Evolutionary conservation across 225 moss, liverwort and hornwort genomes (phyloP).

Genomic region (Polytrichum formosum): DNA sequence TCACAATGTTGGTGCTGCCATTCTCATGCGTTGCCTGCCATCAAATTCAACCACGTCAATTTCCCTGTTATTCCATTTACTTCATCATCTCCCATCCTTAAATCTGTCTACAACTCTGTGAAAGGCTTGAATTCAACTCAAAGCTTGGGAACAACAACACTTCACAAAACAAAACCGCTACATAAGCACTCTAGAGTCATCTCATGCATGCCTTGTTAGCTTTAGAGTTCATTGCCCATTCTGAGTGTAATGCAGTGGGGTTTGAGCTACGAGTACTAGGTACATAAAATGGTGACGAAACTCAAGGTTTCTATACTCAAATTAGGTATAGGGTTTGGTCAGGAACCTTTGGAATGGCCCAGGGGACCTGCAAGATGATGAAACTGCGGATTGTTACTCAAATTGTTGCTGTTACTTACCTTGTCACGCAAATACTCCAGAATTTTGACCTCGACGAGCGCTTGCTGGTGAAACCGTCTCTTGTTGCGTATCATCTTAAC

Average conservation of each 20-base stretch:
- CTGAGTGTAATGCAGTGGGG: background rate
- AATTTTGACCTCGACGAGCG: conserved; percentile 75
- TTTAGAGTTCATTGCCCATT: background rate
- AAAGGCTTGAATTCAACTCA: no score
- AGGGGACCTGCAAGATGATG: no score
- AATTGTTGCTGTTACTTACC: conserved; percentile 26
- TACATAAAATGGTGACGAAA: no score
- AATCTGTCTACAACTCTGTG: no score
- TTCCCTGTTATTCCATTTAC: conserved; percentile 8
- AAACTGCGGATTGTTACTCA: background rate
- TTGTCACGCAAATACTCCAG: conserved; percentile 56
- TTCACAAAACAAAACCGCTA: no score
- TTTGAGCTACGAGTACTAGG: no score
- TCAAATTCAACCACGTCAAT: conserved; percentile 14
- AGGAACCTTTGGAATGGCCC: no score
- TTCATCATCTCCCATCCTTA: no score
- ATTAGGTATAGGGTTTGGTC: no score
- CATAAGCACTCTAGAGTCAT: background rate
- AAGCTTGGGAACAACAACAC: no score
- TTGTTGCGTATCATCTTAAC: conserved; percentile 77
- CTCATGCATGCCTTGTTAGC: background rate
- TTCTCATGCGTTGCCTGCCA: conserved; percentile 56
- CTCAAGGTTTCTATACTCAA: no score
- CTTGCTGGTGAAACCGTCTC: conserved; percentile 68
- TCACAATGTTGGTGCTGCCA: conserved; percentile 54